Percentiles rank a stretch among this genome's conserved stretches.
These are phyloP conservation scores for Thymus mandschuricus DNA, from an alignment of 257 asterid species.

Conservation along the genomic window DNA sequence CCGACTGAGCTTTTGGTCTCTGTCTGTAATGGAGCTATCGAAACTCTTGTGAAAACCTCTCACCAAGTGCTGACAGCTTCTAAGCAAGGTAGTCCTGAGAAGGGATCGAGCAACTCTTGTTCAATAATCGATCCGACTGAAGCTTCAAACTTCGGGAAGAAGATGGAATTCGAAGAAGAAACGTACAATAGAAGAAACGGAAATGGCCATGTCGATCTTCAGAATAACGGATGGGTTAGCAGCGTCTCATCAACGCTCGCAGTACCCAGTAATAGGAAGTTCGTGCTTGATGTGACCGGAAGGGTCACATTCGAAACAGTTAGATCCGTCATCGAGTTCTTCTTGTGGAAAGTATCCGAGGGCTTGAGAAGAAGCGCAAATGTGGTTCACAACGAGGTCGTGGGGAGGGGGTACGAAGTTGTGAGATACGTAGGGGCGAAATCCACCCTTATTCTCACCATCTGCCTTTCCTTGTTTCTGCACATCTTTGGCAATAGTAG, in stretches of 20 bases:
- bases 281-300: conserved; percentile 88
- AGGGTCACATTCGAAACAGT: conserved; percentile 91
- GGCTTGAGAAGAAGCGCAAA: conserved; percentile 62
- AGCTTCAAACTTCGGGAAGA: conserved; percentile 30
- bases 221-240: conserved; percentile 69
- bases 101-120: conserved; percentile 34
- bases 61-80: conserved; percentile 81
- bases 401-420: conserved; percentile 74
- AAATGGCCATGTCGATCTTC: conserved; percentile 39
- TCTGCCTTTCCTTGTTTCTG: conserved; percentile 70
- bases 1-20: conserved; percentile 68
- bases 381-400: conserved; percentile 64
- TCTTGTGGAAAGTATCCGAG: conserved; percentile 64
- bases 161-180: conserved; percentile 39
- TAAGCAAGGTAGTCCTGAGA: conserved; percentile 37
- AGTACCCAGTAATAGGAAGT: conserved; percentile 79
- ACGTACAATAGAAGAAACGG: conserved; percentile 34
- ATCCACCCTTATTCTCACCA: conserved; percentile 72
- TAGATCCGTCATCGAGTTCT: conserved; percentile 66
- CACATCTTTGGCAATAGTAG: conserved; percentile 65
- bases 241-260: conserved; percentile 80
- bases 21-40: conserved; percentile 87
- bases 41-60: conserved; percentile 88
- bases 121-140: conserved; percentile 44
- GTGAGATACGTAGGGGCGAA: conserved; percentile 78